phyloP scores from a whole-genome alignment of 805 yeast species.

The Saccharomycopsis oosterbeekiorum region DNA sequence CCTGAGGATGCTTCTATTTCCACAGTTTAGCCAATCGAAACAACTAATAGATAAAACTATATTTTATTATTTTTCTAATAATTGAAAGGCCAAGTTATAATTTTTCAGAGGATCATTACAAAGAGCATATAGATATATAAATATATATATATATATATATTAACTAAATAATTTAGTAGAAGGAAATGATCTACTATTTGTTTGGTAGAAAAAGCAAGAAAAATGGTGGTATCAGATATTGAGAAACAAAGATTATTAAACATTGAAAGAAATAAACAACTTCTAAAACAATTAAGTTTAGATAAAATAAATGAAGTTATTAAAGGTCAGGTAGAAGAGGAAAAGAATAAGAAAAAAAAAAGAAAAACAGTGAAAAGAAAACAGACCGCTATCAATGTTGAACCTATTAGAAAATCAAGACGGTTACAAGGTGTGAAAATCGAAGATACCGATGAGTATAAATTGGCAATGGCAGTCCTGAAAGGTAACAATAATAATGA shows the following conservation, averaged over 20 bases:
- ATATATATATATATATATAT: background rate
- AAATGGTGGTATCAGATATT: slow-evolving; percentile 43
- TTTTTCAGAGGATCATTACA: no score
- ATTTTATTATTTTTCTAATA: no score
- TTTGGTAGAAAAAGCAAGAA: background rate
- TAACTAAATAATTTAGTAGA: no score
- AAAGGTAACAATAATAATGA: slow-evolving; percentile 69
- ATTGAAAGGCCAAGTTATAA: no score
- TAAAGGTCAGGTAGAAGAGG: slow-evolving; percentile 28
- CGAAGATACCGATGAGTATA: slow-evolving; percentile 37
- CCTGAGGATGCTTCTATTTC: no score
- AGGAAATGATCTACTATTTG: background rate
- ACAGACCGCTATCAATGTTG: slow-evolving; percentile 18
- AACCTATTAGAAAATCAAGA: slow-evolving; percentile 68
- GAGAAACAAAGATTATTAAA: slow-evolving; percentile 66
- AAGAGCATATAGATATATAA: no score
- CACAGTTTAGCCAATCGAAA: no score
- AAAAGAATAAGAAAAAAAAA: slow-evolving; percentile 18
- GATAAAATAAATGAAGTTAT: slow-evolving; percentile 47
- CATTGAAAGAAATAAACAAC: slow-evolving; percentile 73
- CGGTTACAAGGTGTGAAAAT: slow-evolving; percentile 63
- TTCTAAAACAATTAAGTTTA: slow-evolving; percentile 62
- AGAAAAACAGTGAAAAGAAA: slow-evolving; percentile 22
- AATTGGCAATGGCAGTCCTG: slow-evolving; percentile 29
- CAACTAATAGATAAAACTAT: no score